These are phyloP conservation scores for Coemansia furcata DNA, from an alignment of 192 early-diverging fungal genomes.

Conservation along the genomic window DNA sequence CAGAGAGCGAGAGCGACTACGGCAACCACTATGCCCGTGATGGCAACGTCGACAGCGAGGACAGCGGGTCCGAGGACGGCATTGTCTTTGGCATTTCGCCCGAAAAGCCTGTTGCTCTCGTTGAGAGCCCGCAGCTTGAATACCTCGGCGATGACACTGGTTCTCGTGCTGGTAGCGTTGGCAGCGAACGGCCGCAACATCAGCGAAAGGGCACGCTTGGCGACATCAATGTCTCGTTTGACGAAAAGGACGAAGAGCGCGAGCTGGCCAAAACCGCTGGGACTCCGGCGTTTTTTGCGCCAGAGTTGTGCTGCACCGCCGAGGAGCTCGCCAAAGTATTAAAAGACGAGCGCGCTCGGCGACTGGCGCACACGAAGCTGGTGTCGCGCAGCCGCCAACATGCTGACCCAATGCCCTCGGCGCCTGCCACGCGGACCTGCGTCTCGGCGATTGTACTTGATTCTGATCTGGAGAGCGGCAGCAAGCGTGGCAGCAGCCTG, in stretches of 20 bases:
- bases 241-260: slow-evolving; percentile 63
- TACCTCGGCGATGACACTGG: not conserved
- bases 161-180: not conserved
- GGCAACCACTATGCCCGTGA: slow-evolving; percentile 15
- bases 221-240: slow-evolving; percentile 45
- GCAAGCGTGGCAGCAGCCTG: not conserved
- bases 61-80: slow-evolving; percentile 22
- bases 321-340: slow-evolving; percentile 46
- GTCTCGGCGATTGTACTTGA: not conserved
- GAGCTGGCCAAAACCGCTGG: slow-evolving; percentile 95
- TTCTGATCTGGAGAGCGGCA: not conserved
- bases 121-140: not conserved
- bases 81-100: slow-evolving; percentile 39
- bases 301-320: slow-evolving; percentile 84
- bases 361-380: slow-evolving; percentile 8
- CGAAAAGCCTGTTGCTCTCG: not conserved
- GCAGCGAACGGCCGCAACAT: slow-evolving; percentile 18
- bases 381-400: slow-evolving; percentile 17
- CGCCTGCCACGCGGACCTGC: slow-evolving; percentile 3
- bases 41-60: slow-evolving; percentile 6
- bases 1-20: slow-evolving; percentile 46
- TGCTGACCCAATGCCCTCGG: slow-evolving; percentile 10
- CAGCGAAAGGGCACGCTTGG: slow-evolving; percentile 35
- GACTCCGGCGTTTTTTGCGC: slow-evolving; percentile 97
- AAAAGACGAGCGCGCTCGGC: slow-evolving; percentile 23